Conservation (phyloP, 2,329 filamentous ascomycete species). For the Hymenotorrendiella dingleyae region DNA sequence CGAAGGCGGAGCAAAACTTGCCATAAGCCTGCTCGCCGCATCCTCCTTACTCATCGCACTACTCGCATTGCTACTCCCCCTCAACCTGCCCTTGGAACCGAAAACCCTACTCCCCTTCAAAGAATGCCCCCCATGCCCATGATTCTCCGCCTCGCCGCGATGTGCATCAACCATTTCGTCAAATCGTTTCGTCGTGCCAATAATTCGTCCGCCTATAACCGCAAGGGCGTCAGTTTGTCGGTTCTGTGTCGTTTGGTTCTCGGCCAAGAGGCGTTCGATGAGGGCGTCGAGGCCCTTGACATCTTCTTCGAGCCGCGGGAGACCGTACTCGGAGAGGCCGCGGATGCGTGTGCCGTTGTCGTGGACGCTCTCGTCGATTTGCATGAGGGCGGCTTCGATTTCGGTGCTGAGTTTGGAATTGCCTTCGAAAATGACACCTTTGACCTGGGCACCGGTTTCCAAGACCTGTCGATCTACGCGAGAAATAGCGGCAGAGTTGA, state of each 20-base stretch:
- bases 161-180: slow-evolving; percentile 20
- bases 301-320: slow-evolving; percentile 17
- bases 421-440: slow-evolving; percentile 14
- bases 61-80: background rate
- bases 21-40: background rate
- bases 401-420: slow-evolving; percentile 10
- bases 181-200: slow-evolving; percentile 19
- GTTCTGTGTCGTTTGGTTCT: slow-evolving; percentile 2
- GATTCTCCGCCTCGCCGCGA: background rate
- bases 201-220: slow-evolving; percentile 17
- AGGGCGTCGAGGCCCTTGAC: slow-evolving; percentile 6
- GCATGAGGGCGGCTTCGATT: slow-evolving; percentile 5
- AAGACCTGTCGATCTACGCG: slow-evolving; percentile 20
- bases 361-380: slow-evolving; percentile 17
- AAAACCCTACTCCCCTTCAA: background rate
- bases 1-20: too few relatives aligned
- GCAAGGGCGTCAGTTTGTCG: slow-evolving; percentile 14
- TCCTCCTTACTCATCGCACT: background rate
- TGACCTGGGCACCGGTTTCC: slow-evolving; percentile 18
- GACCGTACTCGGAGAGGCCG: slow-evolving; percentile 16
- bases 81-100: background rate
- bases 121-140: background rate
- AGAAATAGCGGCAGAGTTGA: slow-evolving; percentile 19
- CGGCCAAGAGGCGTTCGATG: slow-evolving; percentile 6
- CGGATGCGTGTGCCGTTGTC: slow-evolving; percentile 17